These are phyloP conservation scores for Gossypium gossypioides DNA, from an alignment of 441 rosid genomes.

Conservation along the genomic window DNA sequence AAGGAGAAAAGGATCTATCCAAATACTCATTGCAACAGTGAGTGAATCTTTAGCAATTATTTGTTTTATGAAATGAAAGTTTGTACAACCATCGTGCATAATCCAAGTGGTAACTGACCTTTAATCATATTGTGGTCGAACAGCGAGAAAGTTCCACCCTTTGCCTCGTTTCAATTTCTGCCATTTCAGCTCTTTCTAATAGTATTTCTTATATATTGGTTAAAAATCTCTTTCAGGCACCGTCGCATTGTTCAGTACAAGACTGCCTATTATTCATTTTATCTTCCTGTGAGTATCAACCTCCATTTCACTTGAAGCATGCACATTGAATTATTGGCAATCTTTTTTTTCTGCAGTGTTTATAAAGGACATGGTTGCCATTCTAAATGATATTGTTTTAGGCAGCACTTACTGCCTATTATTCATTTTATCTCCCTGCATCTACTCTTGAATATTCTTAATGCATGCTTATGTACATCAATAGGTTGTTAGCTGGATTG, in stretches of 20 bases:
- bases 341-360: not conserved
- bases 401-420: not conserved
- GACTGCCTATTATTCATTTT: conserved; percentile 6
- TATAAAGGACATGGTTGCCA: not conserved
- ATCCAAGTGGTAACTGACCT: not conserved
- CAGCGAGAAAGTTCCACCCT: not conserved
- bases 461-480: not conserved
- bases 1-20: conserved; percentile 76
- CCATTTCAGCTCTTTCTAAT: not conserved
- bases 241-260: conserved; percentile 46
- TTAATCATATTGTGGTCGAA: not conserved
- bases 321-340: not conserved
- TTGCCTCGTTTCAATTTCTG: not conserved
- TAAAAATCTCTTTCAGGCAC: conserved; percentile 43
- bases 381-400: not conserved
- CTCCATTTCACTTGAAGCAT: not conserved
- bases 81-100: no score
- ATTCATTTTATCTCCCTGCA: not conserved
- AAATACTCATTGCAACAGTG: conserved; percentile 60
- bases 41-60: conserved; percentile 23
- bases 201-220: conserved; percentile 10
- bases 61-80: not conserved
- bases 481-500: not conserved
- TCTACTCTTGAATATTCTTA: not conserved
- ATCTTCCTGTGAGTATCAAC: conserved; percentile 30